Conservation (phyloP, 257 asterid genomes). For the Solanum sitiens region DNA sequence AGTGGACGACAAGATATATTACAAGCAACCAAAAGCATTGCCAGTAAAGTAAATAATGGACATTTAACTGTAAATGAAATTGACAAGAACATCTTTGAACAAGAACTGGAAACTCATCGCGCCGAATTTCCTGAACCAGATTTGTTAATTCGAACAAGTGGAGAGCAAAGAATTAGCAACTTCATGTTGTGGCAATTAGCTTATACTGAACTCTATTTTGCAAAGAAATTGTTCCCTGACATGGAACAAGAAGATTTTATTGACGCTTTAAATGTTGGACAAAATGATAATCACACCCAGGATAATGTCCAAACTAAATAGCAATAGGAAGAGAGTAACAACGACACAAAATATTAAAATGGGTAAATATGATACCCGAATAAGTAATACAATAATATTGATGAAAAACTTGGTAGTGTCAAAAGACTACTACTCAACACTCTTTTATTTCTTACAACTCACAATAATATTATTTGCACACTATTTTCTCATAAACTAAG, state of each 20-base stretch:
- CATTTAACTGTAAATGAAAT: neutral
- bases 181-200: slow-evolving; percentile 33
- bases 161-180: slow-evolving; percentile 25
- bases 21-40: slow-evolving; percentile 13
- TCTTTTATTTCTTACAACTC: too few species aligned
- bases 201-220: slow-evolving; percentile 12
- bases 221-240: slow-evolving; percentile 5
- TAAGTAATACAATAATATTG: too few species aligned
- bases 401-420: too few species aligned
- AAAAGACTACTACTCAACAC: too few species aligned
- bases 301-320: too few species aligned
- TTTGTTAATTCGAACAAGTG: slow-evolving; percentile 20
- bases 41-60: slow-evolving; percentile 8
- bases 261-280: neutral
- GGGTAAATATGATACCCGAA: too few species aligned
- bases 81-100: neutral
- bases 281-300: too few species aligned
- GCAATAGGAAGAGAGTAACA: too few species aligned
- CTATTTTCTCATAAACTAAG: too few species aligned
- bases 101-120: neutral
- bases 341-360: too few species aligned
- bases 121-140: slow-evolving; percentile 14
- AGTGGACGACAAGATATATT: slow-evolving; percentile 17
- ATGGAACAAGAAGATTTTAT: slow-evolving; percentile 5
- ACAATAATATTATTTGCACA: too few species aligned